Base-by-base conservation (phyloP, 345 rosid genomes). In the Jatropha curcas region DNA sequence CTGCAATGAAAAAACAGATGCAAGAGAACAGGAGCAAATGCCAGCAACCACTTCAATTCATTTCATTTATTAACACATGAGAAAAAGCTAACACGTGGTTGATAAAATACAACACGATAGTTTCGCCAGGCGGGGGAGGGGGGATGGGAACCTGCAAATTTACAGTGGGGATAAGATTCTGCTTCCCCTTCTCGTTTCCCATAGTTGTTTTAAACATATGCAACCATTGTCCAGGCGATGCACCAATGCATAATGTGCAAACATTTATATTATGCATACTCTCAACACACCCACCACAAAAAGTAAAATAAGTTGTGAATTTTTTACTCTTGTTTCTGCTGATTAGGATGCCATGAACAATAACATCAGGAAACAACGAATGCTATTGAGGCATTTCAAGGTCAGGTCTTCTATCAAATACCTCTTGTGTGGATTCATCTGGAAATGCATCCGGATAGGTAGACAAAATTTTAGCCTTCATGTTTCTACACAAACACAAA, bases 401-500 rank as follows among this genome's bases (percentile, higher is more conserved):
- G 78, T 92, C 88, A 0, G 97, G 98, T 76, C 99, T 87, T 68
- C 71, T 73, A 73, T 95, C 99, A 48, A 92, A 81, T 60, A 74
- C 85, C 73, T 86, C 97, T 61, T 80, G 81, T 16, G 82, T 71
- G 57, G 88, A 83, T 62, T 88, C 96, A 67, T 91, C 92, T 0
- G 90, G 85, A 79, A 95, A 92, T 72, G 99, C 99, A 80, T 95
- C 98, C 25, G 98, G 99, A 80, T 90, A 93, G 3, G 86, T 84
- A 33, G 94, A 94, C 66, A 77, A 30, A 66, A 93, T 80, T 79
- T 88, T 94, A 14, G 83, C 51, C 85, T 88, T 92, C 80, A 89
- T 90, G 81, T 77, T 89, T 82, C 98, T 94, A 82, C n/a, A n/a
- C n/a, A n/a, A n/a, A n/a, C n/a, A n/a, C 48, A 71, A 60, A 65